These are phyloP conservation scores for Quercus parvula DNA, from an alignment of 306 rosid genomes.

Conservation along the genomic window DNA sequence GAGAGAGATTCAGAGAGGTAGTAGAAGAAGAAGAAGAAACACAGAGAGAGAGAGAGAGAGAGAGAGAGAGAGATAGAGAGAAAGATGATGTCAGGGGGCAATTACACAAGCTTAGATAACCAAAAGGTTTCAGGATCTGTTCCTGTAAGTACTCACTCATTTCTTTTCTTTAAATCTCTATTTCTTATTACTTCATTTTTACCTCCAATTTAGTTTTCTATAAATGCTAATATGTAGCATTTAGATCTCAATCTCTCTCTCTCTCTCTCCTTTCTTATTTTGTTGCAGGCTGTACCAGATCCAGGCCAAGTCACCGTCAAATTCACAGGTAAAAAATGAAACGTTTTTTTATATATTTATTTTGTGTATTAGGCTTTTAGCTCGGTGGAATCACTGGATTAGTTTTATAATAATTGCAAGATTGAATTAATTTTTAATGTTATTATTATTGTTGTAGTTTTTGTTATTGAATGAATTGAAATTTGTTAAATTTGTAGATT, in stretches of 20 bases:
- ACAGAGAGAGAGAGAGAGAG: neutral
- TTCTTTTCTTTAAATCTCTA: neutral
- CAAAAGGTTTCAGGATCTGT: slow-evolving; percentile 84
- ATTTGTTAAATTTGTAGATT: slow-evolving; percentile 43
- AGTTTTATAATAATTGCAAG: neutral
- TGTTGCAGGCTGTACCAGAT: slow-evolving; percentile 79
- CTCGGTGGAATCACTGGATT: neutral
- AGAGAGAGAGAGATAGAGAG: neutral
- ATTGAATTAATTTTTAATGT: neutral
- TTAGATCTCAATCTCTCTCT: slow-evolving; percentile 3
- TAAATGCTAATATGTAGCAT: neutral
- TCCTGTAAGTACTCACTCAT: slow-evolving; percentile 40
- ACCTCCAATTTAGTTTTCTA: too few species aligned
- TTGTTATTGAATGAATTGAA: neutral
- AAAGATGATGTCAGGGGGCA: slow-evolving; percentile 84
- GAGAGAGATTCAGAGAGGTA: neutral
- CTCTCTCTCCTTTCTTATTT: slow-evolving; percentile 3
- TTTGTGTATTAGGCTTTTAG: neutral
- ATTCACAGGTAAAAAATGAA: slow-evolving; percentile 47
- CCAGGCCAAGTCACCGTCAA: slow-evolving; percentile 64
- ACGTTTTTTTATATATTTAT: neutral
- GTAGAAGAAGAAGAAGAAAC: neutral
- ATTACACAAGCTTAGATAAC: slow-evolving; percentile 65
- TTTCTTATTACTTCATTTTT: neutral
- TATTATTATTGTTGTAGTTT: neutral